These are phyloP conservation scores for Suillus plorans DNA, from an alignment of 768 basidiomycete species.

Conservation along the genomic window DNA sequence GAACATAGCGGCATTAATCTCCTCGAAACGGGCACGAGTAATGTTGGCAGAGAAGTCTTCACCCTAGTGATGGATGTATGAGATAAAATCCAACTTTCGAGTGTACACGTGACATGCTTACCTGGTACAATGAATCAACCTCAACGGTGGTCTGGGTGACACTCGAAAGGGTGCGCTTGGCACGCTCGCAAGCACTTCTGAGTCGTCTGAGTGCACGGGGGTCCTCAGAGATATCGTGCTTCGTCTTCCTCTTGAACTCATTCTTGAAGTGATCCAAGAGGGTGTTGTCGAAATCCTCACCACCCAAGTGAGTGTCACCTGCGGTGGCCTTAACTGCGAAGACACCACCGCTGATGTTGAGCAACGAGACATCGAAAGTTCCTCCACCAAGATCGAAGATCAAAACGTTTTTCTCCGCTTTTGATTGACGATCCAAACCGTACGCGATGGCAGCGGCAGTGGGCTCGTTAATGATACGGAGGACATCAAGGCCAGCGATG, in stretches of 20 bases:
- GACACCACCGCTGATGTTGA: constrained; percentile 97
- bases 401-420: constrained; percentile 95
- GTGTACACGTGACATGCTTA: constrained; percentile 28
- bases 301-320: constrained; percentile 98
- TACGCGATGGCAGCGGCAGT: constrained; percentile 99
- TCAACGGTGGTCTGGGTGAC: constrained; percentile 99
- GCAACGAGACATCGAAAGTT: constrained; percentile 99
- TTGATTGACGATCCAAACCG: constrained; percentile 94
- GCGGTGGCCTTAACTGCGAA: constrained; percentile 99
- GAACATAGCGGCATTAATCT: constrained; percentile 94
- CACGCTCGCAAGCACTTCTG: constrained; percentile 97
- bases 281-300: constrained; percentile 99
- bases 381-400: constrained; percentile 99
- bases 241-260: constrained; percentile 98
- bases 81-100: constrained; percentile 3
- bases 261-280: constrained; percentile 98
- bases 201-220: constrained; percentile 95
- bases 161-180: constrained; percentile 97
- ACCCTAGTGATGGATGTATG: constrained; percentile 50
- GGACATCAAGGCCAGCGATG: constrained; percentile 97
- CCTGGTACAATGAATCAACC: constrained; percentile 97
- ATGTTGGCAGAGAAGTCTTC: constrained; percentile 99
- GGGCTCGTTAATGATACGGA: constrained; percentile 99
- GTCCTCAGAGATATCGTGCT: constrained; percentile 96
- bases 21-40: constrained; percentile 99